Base-by-base conservation (phyloP, 2,329 filamentous ascomycete species). In the Ophiostoma quercus region DNA sequence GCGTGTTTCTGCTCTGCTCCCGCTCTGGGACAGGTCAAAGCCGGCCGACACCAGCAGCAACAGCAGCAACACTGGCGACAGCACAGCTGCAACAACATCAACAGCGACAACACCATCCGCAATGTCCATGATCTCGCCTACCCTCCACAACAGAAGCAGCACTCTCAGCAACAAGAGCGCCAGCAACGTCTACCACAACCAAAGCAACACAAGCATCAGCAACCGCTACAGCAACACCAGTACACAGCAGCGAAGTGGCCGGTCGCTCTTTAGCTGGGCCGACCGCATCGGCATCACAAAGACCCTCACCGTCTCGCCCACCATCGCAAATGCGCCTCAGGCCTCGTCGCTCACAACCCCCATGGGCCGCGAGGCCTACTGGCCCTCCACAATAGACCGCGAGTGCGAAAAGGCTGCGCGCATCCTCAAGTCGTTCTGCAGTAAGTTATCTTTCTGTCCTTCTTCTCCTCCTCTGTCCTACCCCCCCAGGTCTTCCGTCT, bases 361-460 rank as follows among this genome's bases (percentile, higher is more conserved):
- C 68, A 90, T 92, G 39, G 90, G 90, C 54, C 73, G 72, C 34
- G 90, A 92, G 78, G 88, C 90, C 8, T 92, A 92, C 76, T 92
- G 90, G 89, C 90, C 90, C 2, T 90, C 88, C 39, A 87, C 86
- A 3, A 80, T 92, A 70, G 90, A 92, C 76, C 89, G 89, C 75
- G 90, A 92, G 79, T 88, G 87, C 74, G 90, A 92, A 80, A 92
- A 92, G 79, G 89, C 90, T n/a, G 90, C 90, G 63, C 83, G 90
- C 34, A 92, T 93, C 67, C 78, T 93, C 66, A 86, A 88, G 76
- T 90, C 87, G 73, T 93, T 93, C 79, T 92, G 89, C 82, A 92
- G 77, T 94, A 91, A 41, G 97, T 97, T 80, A 96, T 37, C 54
- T 39, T 66, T 51, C 41, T 25, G 2, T n/a, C 6, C 12, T 94